Conservation (phyloP, 1,139 yeast species). For the Yamadazyma oceani region DNA sequence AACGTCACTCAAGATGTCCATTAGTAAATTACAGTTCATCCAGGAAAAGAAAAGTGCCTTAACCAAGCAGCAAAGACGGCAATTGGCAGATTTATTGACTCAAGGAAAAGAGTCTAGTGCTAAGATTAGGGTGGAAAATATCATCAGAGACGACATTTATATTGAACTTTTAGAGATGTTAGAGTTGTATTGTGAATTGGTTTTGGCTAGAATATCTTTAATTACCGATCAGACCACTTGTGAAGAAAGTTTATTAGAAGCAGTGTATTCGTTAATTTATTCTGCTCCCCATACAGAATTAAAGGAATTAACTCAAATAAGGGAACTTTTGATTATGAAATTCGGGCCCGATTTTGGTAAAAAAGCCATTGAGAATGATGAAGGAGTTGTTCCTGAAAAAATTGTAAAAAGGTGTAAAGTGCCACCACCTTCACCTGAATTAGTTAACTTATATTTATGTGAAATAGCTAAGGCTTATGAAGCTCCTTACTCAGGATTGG, state of each 20-base stretch:
- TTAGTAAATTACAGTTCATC: conserved; percentile 72
- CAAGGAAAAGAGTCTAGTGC: conserved; percentile 84
- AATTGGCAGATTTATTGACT: conserved; percentile 68
- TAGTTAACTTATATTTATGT: conserved; percentile 68
- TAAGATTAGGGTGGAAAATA: conserved; percentile 78
- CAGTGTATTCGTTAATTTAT: conserved; percentile 68
- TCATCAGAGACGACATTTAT: conserved; percentile 81
- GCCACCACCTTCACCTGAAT: conserved; percentile 63
- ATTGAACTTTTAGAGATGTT: conserved; percentile 78
- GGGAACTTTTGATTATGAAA: conserved; percentile 61
- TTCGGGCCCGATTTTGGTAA: conserved; percentile 66
- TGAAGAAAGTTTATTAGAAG: conserved; percentile 70
- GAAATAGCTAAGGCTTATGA: conserved; percentile 83
- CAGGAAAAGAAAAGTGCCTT: conserved; percentile 83
- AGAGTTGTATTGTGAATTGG: conserved; percentile 80
- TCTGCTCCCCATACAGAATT: conserved; percentile 74
- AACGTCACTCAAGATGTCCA: conserved; percentile 76
- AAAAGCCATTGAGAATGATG: conserved; percentile 57
- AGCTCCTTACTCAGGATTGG: conserved; percentile 67
- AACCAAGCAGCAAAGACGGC: conserved; percentile 77
- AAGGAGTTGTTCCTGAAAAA: conserved; percentile 61
- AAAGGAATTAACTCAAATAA: conserved; percentile 62
- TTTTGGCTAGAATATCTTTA: conserved; percentile 71
- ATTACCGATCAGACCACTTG: conserved; percentile 48
- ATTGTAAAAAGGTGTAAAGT: conserved; percentile 62